phyloP scores from a whole-genome alignment of 495 filamentous ascomycete species.

The Penicillium crystallinum region DNA sequence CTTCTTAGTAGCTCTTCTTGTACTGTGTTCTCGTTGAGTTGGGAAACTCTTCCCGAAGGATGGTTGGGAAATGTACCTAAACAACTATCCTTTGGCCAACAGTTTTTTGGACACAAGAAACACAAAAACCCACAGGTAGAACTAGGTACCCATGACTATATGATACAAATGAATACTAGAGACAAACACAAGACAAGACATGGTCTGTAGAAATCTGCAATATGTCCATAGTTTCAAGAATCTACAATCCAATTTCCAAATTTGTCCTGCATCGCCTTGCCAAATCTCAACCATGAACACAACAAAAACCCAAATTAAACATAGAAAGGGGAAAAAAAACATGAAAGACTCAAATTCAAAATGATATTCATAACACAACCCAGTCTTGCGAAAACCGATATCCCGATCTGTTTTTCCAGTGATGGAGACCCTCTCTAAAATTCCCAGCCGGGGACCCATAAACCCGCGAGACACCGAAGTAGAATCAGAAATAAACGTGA shows the following conservation, averaged over 20 bases:
- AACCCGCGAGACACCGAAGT: conserved; percentile 21
- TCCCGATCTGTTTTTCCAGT: conserved; percentile 30
- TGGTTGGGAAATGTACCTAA: too few relatives aligned
- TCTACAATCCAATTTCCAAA: not conserved
- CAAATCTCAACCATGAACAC: conserved; percentile 8
- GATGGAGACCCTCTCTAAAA: conserved; percentile 36
- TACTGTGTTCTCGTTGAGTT: too few relatives aligned
- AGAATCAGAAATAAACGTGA: conserved; percentile 6
- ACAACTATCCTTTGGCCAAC: too few relatives aligned
- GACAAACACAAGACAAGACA: not conserved
- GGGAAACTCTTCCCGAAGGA: too few relatives aligned
- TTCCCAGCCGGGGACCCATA: conserved; percentile 28
- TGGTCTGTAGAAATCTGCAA: conserved; percentile 3
- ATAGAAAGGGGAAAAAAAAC: conserved; percentile 8
- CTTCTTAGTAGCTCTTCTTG: too few relatives aligned
- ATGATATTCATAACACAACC: conserved; percentile 9
- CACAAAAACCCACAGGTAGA: too few relatives aligned
- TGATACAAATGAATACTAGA: not conserved
- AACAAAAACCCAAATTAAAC: conserved; percentile 16
- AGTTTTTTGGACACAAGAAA: too few relatives aligned
- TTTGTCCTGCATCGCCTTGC: not conserved
- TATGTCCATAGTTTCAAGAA: not conserved
- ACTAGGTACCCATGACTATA: not conserved
- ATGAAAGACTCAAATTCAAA: conserved; percentile 3
- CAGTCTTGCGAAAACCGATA: conserved; percentile 15